Conservation (phyloP, 176 grass and related monocot species). For the Paspalum vaginatum region DNA sequence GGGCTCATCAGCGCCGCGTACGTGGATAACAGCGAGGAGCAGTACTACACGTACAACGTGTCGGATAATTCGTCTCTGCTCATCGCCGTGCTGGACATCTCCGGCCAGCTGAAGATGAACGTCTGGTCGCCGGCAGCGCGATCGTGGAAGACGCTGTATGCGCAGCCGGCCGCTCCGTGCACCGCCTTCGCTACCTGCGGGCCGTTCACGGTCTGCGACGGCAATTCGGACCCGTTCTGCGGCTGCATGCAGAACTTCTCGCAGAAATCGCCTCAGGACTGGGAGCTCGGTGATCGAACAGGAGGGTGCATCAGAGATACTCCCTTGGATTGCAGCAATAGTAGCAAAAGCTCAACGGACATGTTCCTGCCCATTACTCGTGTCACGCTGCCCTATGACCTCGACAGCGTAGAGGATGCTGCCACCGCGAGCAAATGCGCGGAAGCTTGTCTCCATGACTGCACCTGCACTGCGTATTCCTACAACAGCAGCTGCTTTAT, state of each 20-base stretch:
- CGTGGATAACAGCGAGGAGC: background rate
- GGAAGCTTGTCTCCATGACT: background rate
- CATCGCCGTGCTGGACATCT: background rate
- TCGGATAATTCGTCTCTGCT: background rate
- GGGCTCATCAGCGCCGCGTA: background rate
- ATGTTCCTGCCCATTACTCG: background rate
- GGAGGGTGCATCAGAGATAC: background rate
- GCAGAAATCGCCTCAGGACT: conserved; percentile 20
- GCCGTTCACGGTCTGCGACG: background rate
- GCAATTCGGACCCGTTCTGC: conserved; percentile 8
- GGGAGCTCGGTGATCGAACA: conserved; percentile 36
- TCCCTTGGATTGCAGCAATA: background rate
- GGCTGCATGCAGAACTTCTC: conserved; percentile 44
- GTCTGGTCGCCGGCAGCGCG: background rate
- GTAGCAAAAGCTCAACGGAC: background rate
- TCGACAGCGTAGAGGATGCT: background rate
- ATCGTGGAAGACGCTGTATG: background rate
- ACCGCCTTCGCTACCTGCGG: background rate
- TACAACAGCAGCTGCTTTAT: conserved; percentile 26
- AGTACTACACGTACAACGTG: background rate
- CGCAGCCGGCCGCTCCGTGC: background rate
- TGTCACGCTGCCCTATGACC: background rate
- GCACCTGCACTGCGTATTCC: conserved; percentile 20
- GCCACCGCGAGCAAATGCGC: background rate
- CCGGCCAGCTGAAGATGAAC: background rate